Percentiles rank a stretch among this genome's conserved stretches.
phyloP scores from a whole-genome alignment of 345 rosid species.

The Bretschneidera sinensis region DNA sequence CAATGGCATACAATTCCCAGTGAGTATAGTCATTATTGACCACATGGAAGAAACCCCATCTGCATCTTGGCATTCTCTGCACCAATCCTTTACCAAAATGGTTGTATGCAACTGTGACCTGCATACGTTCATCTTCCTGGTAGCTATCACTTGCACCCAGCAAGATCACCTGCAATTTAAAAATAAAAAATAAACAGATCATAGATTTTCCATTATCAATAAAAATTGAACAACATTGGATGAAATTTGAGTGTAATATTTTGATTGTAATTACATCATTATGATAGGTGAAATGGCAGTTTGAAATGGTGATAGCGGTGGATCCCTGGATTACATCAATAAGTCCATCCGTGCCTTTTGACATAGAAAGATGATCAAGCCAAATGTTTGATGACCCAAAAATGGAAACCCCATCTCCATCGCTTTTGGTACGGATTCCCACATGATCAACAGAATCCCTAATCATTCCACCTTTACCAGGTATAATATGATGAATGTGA shows the following conservation, averaged over 20 bases:
- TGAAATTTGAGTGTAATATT: too few relatives aligned
- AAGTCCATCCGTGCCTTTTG: slow-evolving; percentile 57
- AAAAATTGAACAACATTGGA: too few relatives aligned
- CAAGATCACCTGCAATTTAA: slow-evolving; percentile 45
- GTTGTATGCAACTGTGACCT: slow-evolving; percentile 67
- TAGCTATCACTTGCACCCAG: slow-evolving; percentile 54
- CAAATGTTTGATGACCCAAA: slow-evolving; percentile 58
- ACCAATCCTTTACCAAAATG: slow-evolving; percentile 70
- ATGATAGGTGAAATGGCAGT: slow-evolving; percentile 71
- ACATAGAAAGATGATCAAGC: slow-evolving; percentile 82
- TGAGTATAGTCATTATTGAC: slow-evolving; percentile 79
- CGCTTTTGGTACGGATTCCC: slow-evolving; percentile 58
- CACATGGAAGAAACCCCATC: slow-evolving; percentile 71
- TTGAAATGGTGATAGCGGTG: slow-evolving; percentile 78
- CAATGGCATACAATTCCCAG: slow-evolving; percentile 76
- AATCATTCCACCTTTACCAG: slow-evolving; percentile 50
- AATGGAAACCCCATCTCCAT: slow-evolving; percentile 78
- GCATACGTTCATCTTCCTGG: slow-evolving; percentile 43
- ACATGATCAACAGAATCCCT: slow-evolving; percentile 53
- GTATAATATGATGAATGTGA: slow-evolving; percentile 50
- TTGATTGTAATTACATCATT: slow-evolving; percentile 40
- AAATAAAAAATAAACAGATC: neutral
- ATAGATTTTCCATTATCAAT: too few relatives aligned
- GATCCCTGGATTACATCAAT: slow-evolving; percentile 68
- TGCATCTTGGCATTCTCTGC: slow-evolving; percentile 76